phyloP scores from a whole-genome alignment of 768 basidiomycete genomes.

The Boletus bicolor region DNA sequence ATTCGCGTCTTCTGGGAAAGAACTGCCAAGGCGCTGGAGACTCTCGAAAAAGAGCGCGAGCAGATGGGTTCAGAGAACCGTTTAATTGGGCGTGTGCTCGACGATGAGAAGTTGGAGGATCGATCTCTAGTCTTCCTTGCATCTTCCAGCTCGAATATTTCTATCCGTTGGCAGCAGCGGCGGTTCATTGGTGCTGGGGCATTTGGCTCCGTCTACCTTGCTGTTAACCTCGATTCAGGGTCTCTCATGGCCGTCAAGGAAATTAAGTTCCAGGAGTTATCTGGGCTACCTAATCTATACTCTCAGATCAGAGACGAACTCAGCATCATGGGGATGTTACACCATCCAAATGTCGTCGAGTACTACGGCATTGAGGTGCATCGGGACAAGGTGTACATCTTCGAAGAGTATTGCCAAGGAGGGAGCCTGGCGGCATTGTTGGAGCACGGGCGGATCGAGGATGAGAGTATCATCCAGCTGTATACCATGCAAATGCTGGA shows the following conservation, averaged over 20 bases:
- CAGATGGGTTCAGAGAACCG: conserved; percentile 65
- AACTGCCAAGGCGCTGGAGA: conserved; percentile 52
- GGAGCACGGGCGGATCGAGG: conserved; percentile 93
- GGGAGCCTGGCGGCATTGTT: conserved; percentile 86
- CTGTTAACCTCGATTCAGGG: conserved; percentile 93
- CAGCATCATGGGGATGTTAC: conserved; percentile 96
- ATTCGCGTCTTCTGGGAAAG: conserved; percentile 78
- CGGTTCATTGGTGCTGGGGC: conserved; percentile 98
- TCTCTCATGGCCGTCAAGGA: conserved; percentile 99
- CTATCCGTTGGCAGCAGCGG: conserved; percentile 97
- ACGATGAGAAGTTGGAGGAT: conserved; percentile 92
- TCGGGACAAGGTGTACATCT: conserved; percentile 97
- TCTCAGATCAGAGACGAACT: conserved; percentile 95
- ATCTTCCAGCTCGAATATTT: conserved; percentile 92
- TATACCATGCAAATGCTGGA: conserved; percentile 98
- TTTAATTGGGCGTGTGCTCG: conserved; percentile 85
- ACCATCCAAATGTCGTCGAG: conserved; percentile 96
- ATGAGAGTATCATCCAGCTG: conserved; percentile 91
- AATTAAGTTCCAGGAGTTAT: conserved; percentile 93
- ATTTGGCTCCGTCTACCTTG: conserved; percentile 98
- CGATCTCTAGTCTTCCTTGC: conserved; percentile 92
- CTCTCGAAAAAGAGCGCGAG: conserved; percentile 65
- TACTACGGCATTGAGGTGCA: conserved; percentile 99
- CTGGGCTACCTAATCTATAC: conserved; percentile 83
- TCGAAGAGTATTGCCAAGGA: conserved; percentile 97